Base-by-base conservation (phyloP, 1,139 yeast genomes). In the Sugiyamaella xylanicola region DNA sequence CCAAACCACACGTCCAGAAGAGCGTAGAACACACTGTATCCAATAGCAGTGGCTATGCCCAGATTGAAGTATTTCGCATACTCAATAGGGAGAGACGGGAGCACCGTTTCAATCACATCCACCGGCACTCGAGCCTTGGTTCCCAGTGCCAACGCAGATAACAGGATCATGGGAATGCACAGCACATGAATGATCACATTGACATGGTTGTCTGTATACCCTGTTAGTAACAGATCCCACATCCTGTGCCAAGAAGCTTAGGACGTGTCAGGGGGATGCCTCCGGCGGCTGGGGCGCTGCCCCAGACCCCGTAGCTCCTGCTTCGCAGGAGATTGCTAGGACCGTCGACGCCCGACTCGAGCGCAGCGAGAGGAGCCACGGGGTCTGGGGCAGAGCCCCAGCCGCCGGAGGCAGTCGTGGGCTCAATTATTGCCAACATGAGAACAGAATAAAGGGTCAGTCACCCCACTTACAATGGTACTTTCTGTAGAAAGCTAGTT, bases 121-220 rank as follows among this genome's bases (percentile, higher is more conserved):
- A 41, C 45, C 1, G 61, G 60, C 1, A 59, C 51, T 25, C 48
- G 50, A 7, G 53, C 35, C 20, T 45, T 48, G 35, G 79, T 65
- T 5, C 76, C 63, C 25, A 83, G 68, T 9, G 77, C 75, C 48
- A 84, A 68, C 2, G 85, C 72, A 1, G 90, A 75, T 55, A 81
- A 72, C 21, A 89, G 74, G 56, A 93, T 90, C 15, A 83, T 71
- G 0, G 98, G 98, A 44, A 93, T 92, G 66, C 91, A 91, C 2
- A 81, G 69, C 55, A 87, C 72, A 67, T 93, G 99, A 59, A 93
- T 87, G 8, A 77, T 63, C 9, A 91, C 95, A 72, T 93, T 93
- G 51, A 74, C 76, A 13, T 75, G 74, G 68, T 88, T 77, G 68
- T 79, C 68, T 59, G 46, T 27, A 5, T 2, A 36, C 15, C 15